A percentile compares a stretch with the other conserved stretches of the same genome.
phyloP scores from a whole-genome alignment of 345 rosid genomes.

The Salix suchowensis region DNA sequence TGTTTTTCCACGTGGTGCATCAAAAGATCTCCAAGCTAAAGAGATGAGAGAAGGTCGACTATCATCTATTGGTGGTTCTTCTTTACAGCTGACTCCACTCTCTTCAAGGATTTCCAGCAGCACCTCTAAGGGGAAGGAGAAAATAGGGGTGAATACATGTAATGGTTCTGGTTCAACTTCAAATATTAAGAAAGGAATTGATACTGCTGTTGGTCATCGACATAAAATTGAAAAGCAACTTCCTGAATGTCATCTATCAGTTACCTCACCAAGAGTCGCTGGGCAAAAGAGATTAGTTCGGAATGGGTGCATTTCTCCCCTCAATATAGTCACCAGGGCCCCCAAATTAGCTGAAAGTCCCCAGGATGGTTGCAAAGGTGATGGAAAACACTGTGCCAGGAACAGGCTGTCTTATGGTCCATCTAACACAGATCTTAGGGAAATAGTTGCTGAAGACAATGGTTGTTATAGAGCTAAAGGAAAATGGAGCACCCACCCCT shows the following conservation, averaged over 20 bases:
- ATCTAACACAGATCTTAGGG: constrained; percentile 31
- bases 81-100: constrained; percentile 21
- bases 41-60: constrained; percentile 19
- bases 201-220: constrained; percentile 31
- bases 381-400: constrained; percentile 20
- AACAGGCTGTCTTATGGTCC: constrained; percentile 29
- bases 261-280: constrained; percentile 32
- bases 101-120: constrained; percentile 25
- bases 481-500: constrained; percentile 32
- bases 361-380: constrained; percentile 13
- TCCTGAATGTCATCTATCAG: constrained; percentile 19
- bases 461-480: constrained; percentile 43
- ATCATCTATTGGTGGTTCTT: constrained; percentile 21
- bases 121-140: constrained; percentile 67
- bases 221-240: constrained; percentile 21
- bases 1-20: constrained; percentile 22
- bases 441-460: constrained; percentile 44
- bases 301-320: constrained; percentile 83
- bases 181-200: constrained; percentile 33
- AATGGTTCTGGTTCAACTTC: constrained; percentile 32
- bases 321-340: constrained; percentile 49
- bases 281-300: constrained; percentile 74
- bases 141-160: constrained; percentile 30
- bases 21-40: constrained; percentile 24
- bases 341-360: constrained; percentile 34